Evolutionary conservation across 2,329 filamentous ascomycete species (phyloP), one percentile per base, ranked within the genome.

Genomic region (Thermomyces lanuginosus): DNA sequence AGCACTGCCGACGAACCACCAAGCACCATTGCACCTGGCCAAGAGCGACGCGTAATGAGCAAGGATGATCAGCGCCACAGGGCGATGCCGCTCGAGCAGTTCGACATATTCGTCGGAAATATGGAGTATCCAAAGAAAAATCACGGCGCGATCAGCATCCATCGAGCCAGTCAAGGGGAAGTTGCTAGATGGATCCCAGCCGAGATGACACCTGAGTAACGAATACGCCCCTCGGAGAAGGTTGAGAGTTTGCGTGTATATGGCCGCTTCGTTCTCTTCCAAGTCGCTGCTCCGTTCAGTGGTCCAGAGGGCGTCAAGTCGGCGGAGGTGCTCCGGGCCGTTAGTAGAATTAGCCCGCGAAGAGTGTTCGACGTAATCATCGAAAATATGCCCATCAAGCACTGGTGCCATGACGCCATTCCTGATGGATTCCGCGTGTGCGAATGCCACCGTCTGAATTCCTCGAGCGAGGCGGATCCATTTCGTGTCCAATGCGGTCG

Each of bases 391-490:
- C n/a, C n/a, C n/a, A n/a, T n/a, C n/a, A n/a, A n/a, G n/a, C n/a
- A n/a, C n/a, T n/a, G n/a, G n/a, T n/a, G n/a, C n/a, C n/a, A n/a
- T n/a, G n/a, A n/a, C n/a, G 10, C 18, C 18, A 7, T 20, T 10
- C 10, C 10, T 20, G 18, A 20, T 7, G 8, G 8, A 20, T 7
- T 25, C 22, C 2, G 30, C 8, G 12, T 27, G 25, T 10, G 18
- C 10, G 7, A 7, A 10, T 10, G 10, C 7, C 8, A 20, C 18
- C 8, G 10, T 10, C 10, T 10, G 11, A 10, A 30, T 28, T 10
- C 31, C 31, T 13, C 28, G 18, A 4, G 31, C 21, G n/a, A 33
- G 11, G 7, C 25, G 28, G 17, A 33, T 33, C 31, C 31, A 33
- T 27, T 30, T 33, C 13, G 19, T 27, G 22, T 33, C 31, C 14